These are phyloP conservation scores for Saccharomycopsis microspora DNA, from an alignment of 805 yeast species.

Conservation along the genomic window DNA sequence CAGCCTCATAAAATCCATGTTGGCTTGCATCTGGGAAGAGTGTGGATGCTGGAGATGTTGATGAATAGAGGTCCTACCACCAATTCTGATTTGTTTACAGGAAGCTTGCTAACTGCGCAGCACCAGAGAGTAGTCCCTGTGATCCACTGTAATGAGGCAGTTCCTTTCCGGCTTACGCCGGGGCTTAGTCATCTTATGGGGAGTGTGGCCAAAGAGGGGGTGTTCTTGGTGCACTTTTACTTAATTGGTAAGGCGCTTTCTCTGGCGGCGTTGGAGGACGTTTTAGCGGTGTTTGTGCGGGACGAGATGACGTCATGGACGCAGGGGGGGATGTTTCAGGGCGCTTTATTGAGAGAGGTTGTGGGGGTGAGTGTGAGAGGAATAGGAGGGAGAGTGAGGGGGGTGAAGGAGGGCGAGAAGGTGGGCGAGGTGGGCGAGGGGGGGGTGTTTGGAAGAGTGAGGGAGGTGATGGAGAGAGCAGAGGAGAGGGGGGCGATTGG, in stretches of 20 bases:
- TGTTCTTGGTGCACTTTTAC: slow-evolving; percentile 74
- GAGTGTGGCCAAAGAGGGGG: slow-evolving; percentile 83
- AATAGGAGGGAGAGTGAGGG: slow-evolving; percentile 61
- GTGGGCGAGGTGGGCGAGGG: not conserved
- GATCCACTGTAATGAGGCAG: slow-evolving; percentile 85
- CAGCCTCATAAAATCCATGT: slow-evolving; percentile 90
- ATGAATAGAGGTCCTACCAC: slow-evolving; percentile 44
- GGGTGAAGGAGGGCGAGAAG: not conserved
- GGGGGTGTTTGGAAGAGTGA: slow-evolving; percentile 54
- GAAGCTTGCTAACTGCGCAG: slow-evolving; percentile 31
- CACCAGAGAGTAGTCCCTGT: slow-evolving; percentile 38
- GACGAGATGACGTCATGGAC: slow-evolving; percentile 95
- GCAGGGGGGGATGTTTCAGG: slow-evolving; percentile 49
- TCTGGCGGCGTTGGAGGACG: slow-evolving; percentile 86
- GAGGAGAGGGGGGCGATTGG: too few relatives aligned
- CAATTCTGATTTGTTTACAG: not conserved
- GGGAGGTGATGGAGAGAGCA: too few relatives aligned
- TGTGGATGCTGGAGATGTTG: slow-evolving; percentile 90
- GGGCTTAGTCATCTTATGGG: slow-evolving; percentile 90
- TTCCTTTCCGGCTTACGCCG: slow-evolving; percentile 94
- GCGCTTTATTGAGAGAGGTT: slow-evolving; percentile 73
- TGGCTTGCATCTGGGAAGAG: slow-evolving; percentile 70
- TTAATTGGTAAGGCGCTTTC: slow-evolving; percentile 78
- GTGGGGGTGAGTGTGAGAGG: slow-evolving; percentile 82
- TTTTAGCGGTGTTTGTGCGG: slow-evolving; percentile 80